Conservation (phyloP, 106 monocot genomes). For the Apostasia ramifera region DNA sequence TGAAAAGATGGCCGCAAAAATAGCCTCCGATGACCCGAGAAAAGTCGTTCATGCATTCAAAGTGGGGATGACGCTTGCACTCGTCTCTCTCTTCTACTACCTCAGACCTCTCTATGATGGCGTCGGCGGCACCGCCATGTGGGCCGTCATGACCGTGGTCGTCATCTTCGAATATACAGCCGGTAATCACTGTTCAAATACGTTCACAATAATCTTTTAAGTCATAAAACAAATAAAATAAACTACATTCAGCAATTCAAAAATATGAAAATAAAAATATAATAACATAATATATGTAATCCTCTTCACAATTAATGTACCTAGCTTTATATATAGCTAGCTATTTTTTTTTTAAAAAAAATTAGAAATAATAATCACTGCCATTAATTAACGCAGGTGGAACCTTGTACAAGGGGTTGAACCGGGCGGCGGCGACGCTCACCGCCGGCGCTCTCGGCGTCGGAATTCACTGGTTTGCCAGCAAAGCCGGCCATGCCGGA, state of each 20-base stretch:
- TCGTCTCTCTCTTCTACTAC: slow-evolving; percentile 57
- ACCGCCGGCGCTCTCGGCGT: slow-evolving; percentile 42
- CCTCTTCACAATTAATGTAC: too few species aligned
- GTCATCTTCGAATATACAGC: slow-evolving; percentile 53
- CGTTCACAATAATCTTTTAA: background rate
- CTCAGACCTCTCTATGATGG: slow-evolving; percentile 54
- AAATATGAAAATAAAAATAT: background rate
- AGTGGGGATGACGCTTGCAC: slow-evolving; percentile 44
- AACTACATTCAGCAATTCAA: background rate
- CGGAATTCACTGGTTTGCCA: slow-evolving; percentile 48
- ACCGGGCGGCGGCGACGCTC: slow-evolving; percentile 37
- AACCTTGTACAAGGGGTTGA: slow-evolving; percentile 63
- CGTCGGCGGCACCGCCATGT: slow-evolving; percentile 48
- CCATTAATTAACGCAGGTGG: slow-evolving; percentile 26
- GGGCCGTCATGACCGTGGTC: slow-evolving; percentile 68
- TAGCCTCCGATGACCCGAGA: slow-evolving; percentile 44
- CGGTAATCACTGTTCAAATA: slow-evolving; percentile 19
- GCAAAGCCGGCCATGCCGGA: slow-evolving; percentile 30
- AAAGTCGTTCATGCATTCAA: slow-evolving; percentile 42
- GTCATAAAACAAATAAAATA: background rate
- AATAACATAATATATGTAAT: background rate
- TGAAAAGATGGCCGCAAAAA: slow-evolving; percentile 18
- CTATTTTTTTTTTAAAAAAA: too few species aligned
- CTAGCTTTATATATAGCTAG: background rate
- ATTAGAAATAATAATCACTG: too few species aligned